Evolutionary conservation across 345 rosid species (phyloP).

Genomic region (Eucalyptus polybractea): DNA sequence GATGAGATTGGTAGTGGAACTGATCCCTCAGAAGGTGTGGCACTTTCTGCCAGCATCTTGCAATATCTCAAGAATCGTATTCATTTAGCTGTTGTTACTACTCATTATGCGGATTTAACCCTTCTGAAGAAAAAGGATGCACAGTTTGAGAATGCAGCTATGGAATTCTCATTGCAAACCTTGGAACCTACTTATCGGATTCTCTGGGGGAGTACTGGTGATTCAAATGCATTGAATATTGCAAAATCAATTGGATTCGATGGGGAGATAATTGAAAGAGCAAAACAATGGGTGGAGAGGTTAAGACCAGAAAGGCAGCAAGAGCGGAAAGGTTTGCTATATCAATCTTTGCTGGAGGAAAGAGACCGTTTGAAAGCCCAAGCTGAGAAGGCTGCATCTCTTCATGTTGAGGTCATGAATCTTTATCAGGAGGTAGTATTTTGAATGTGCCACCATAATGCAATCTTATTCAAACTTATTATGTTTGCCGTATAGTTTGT

Average conservation of each 20-base stretch:
- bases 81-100: conserved; percentile 66
- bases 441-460: not conserved
- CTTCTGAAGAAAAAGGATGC: conserved; percentile 59
- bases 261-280: conserved; percentile 41
- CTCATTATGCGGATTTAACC: conserved; percentile 88
- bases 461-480: not conserved
- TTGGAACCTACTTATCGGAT: conserved; percentile 69
- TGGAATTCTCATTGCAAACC: conserved; percentile 85
- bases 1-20: conserved; percentile 96
- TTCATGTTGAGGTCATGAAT: conserved; percentile 48
- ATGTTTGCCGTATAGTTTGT: not conserved
- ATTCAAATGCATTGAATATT: conserved; percentile 76
- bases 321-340: conserved; percentile 50
- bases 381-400: conserved; percentile 36
- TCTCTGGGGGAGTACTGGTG: conserved; percentile 80
- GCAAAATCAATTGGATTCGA: conserved; percentile 79
- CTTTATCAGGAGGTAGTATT: conserved; percentile 54
- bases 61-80: conserved; percentile 45
- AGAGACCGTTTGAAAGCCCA: conserved; percentile 56
- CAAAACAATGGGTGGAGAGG: conserved; percentile 59
- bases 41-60: conserved; percentile 75
- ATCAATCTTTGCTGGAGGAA: conserved; percentile 69
- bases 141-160: conserved; percentile 79
- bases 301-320: conserved; percentile 62
- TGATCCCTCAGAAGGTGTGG: conserved; percentile 95